Base-by-base conservation (phyloP, 2,329 filamentous ascomycete species). In the Sporothrix pallida region DNA sequence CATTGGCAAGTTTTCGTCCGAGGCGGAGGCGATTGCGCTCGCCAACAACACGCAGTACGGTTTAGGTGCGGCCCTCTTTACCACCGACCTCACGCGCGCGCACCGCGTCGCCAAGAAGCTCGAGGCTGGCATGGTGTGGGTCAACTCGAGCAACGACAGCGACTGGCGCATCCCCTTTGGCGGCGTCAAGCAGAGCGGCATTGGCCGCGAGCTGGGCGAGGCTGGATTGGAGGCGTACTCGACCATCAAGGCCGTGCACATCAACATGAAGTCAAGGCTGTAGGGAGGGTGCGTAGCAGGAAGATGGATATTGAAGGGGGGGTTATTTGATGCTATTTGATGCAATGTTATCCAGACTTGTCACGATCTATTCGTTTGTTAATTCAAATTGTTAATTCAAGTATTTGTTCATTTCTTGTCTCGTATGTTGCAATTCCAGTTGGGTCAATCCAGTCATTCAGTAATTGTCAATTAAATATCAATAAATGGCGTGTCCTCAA, bases 1-100 rank as follows among this genome's bases (percentile, higher is more conserved):
- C 8, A 84, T 88, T 73, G 79, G 80, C 26, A 83, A 81, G 4
- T 88, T 88, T 81, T 84, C 84, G 75, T 83, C 82, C 0, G 86
- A 87, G 75, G 84, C 85, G 52, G 86, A 88, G 75, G 86, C 84
- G 0, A 77, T 88, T 37, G 78, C 80, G 44, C 81, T 83, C 44
- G 86, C 86, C 37, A 88, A 88, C 78, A 83, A 87, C 77, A 86
- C 85, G 0, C 86, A 83, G 0, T 90, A 89, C 77, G 88, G 88
- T 12, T 82, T 90, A 44, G 87, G 81, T 17, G 84, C 84, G 44
- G 86, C 87, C 0, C 80, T 90, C 1, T 90, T 89, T 77, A 90
- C 88, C 0, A 80, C 84, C 75, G 83, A 89, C 78, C 84, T 90
- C 71, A 84, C 79, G 48, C 79, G 80, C 68, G 83, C 81, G 3